Base-by-base conservation (phyloP, 805 yeast species). In the Schwanniomyces polymorphus region DNA sequence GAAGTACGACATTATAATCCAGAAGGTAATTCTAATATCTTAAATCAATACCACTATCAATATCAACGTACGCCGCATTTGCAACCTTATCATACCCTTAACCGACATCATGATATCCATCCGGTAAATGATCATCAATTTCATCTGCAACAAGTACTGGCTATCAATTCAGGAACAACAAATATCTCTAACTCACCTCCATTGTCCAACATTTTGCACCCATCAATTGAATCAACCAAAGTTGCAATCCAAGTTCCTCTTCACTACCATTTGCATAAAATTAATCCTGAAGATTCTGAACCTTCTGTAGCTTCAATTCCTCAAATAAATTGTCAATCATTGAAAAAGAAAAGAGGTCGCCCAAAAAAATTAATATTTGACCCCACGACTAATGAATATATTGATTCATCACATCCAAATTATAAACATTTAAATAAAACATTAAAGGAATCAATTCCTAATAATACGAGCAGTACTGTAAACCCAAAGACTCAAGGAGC, bases 401-500 rank as follows among this genome's bases (percentile, higher is more conserved):
- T 71, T 43, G 76, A 72, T 53, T 67, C 74, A 18, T 59, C 65
- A 12, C 76, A 72, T 51, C 73, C 73, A 17, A 69, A 71, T 50
- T 72, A 62, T 57, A 72, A 72, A 52, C 64, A 59, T n/a, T 59
- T 72, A 44, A 72, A 70, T 49, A 64, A 67, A 34, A 46, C 50
- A 8, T 49, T 55, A 51, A 57, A 47, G 45, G 51, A 43, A 42
- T 48, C 51, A 16, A 27, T 31, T 18, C 27, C 39, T n/a, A 18
- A 21, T 27, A 12, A 25, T 25, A 10, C 33, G 7, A 29, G n/a
- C 12, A 38, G 21, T 7, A 35, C 38, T 14, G 10, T 40, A 11
- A 16, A 26, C 31, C 10, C 21, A 6, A 37, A 23, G 11, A 21
- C 39, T 6, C n/a, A 12, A 7, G 9, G 34, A 11, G 8, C 37